Conservation (phyloP, 805 yeast species). For the Cyberlindnera maritima region DNA sequence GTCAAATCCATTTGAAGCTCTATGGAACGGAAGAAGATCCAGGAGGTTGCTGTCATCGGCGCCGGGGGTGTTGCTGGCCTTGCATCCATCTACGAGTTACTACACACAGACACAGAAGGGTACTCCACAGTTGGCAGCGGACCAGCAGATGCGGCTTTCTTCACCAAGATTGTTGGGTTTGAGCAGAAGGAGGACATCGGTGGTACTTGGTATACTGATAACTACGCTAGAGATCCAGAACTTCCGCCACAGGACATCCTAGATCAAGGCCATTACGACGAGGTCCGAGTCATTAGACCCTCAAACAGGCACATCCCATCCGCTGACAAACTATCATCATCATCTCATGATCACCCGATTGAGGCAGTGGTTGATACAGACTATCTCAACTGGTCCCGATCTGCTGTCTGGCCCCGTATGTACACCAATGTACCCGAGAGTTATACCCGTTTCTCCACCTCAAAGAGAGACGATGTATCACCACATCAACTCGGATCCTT, state of each 20-base stretch:
- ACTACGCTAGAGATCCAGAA: slow-evolving; percentile 21
- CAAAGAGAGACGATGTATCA: slow-evolving; percentile 20
- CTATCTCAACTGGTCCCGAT: slow-evolving; percentile 35
- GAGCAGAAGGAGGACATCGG: slow-evolving; percentile 43
- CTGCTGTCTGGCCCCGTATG: slow-evolving; percentile 35
- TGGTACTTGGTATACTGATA: slow-evolving; percentile 41
- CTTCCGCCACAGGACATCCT: slow-evolving; percentile 31
- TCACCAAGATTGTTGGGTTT: slow-evolving; percentile 39
- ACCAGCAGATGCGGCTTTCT: slow-evolving; percentile 15
- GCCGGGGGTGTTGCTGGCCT: slow-evolving; percentile 42
- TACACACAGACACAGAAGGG: slow-evolving; percentile 27
- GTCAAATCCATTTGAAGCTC: too few species aligned
- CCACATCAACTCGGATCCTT: slow-evolving; percentile 33
- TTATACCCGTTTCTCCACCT: slow-evolving; percentile 37
- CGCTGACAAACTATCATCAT: slow-evolving; percentile 17
- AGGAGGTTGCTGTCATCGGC: slow-evolving; percentile 37
- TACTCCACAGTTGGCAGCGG: slow-evolving; percentile 21
- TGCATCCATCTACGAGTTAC: slow-evolving; percentile 34
- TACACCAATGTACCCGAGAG: slow-evolving; percentile 40
- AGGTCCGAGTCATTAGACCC: slow-evolving; percentile 31
- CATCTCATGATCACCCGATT: slow-evolving; percentile 21
- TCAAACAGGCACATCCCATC: slow-evolving; percentile 14
- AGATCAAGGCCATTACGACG: slow-evolving; percentile 33
- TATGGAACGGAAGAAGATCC: slow-evolving; percentile 7
- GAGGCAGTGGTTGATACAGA: slow-evolving; percentile 27